Evolutionary conservation across 2,329 filamentous ascomycete species (phyloP).

Genomic region (Alternaria novae-zelandiae): DNA sequence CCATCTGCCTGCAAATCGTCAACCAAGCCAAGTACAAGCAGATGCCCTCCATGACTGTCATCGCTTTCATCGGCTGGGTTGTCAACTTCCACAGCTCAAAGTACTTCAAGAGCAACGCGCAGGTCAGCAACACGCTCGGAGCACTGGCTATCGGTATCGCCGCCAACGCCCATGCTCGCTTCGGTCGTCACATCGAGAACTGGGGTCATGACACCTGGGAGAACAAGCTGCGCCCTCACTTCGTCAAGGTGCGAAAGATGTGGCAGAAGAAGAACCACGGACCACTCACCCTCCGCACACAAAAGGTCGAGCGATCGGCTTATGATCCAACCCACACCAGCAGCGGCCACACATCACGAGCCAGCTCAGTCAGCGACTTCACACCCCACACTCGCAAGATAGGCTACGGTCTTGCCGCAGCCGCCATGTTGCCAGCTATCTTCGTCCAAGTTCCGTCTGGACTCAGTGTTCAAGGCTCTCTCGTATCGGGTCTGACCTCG

Average conservation of each 20-base stretch:
- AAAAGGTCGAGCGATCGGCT: slow-evolving; percentile 28
- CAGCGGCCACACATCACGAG: slow-evolving; percentile 26
- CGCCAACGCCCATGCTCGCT: slow-evolving; percentile 78
- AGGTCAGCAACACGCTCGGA: slow-evolving; percentile 78
- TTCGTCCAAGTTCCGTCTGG: slow-evolving; percentile 72
- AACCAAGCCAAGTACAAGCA: slow-evolving; percentile 84
- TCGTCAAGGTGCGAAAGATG: slow-evolving; percentile 35
- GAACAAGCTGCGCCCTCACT: slow-evolving; percentile 52
- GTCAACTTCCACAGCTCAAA: slow-evolving; percentile 76
- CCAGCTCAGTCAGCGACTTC: slow-evolving; percentile 33
- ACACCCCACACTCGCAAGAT: slow-evolving; percentile 45
- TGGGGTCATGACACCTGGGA: slow-evolving; percentile 63
- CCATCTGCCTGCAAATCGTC: slow-evolving; percentile 75
- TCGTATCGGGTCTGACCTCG: slow-evolving; percentile 63
- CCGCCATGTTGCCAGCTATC: slow-evolving; percentile 85
- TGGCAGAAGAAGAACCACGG: slow-evolving; percentile 31
- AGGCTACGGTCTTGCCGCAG: slow-evolving; percentile 80
- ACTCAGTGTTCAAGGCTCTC: slow-evolving; percentile 62
- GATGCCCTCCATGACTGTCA: slow-evolving; percentile 75
- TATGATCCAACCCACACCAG: slow-evolving; percentile 25
- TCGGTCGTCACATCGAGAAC: slow-evolving; percentile 66
- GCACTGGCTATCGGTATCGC: slow-evolving; percentile 78
- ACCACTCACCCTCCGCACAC: slow-evolving; percentile 5
- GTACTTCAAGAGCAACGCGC: slow-evolving; percentile 72
- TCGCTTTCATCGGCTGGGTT: slow-evolving; percentile 75